Conservation (phyloP, 148 eudicot species). For the Oxyria digyna region DNA sequence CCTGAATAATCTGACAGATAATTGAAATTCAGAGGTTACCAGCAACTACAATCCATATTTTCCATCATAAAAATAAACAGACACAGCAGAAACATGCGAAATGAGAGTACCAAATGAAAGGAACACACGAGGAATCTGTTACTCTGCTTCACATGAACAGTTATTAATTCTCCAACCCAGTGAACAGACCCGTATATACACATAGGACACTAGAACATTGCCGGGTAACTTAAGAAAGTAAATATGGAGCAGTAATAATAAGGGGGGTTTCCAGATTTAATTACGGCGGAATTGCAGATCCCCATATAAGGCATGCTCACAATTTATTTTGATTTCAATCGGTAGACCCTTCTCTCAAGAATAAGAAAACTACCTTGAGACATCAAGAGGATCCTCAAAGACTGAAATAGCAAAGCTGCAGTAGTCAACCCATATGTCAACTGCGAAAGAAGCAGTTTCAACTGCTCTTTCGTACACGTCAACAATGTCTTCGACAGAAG, state of each 20-base stretch:
- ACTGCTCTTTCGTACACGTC: slow-evolving; percentile 56
- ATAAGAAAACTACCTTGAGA: slow-evolving; percentile 47
- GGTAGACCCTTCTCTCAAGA: background rate
- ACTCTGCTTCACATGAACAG: background rate
- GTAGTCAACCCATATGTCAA: slow-evolving; percentile 80
- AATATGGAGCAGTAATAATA: background rate
- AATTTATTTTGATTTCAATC: background rate
- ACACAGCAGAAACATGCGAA: background rate
- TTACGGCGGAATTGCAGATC: too few relatives aligned
- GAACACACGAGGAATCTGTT: background rate
- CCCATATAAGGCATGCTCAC: background rate
- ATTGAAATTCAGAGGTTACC: background rate
- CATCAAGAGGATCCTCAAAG: slow-evolving; percentile 54
- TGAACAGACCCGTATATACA: background rate
- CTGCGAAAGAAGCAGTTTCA: slow-evolving; percentile 40
- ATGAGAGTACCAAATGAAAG: background rate
- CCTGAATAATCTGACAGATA: slow-evolving; percentile 46
- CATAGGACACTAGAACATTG: background rate
- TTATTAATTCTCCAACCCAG: background rate
- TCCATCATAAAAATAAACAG: background rate
- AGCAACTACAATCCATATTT: background rate
- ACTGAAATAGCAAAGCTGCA: slow-evolving; percentile 48
- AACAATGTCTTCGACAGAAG: slow-evolving; percentile 40
- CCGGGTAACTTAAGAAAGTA: background rate
- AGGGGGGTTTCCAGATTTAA: too few relatives aligned